phyloP scores from a whole-genome alignment of 2,329 filamentous ascomycete genomes.

The Aspergillus carbonarius region DNA sequence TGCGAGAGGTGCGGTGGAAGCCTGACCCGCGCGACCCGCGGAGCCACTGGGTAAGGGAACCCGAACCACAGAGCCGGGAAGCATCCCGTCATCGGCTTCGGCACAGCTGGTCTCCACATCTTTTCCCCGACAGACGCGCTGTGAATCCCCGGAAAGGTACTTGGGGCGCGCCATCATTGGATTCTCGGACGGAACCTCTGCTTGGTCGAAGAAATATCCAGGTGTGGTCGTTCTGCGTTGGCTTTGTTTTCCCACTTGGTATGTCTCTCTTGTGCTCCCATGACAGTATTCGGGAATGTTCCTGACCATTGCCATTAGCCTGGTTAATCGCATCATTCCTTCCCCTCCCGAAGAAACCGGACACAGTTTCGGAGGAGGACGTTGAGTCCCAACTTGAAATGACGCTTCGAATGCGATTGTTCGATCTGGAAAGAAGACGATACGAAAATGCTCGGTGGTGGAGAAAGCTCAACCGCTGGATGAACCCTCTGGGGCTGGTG shows the following conservation, averaged over 20 bases:
- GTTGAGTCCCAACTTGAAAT: conserved; percentile 40
- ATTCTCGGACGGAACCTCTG: conserved; percentile 62
- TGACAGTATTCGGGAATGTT: neutral
- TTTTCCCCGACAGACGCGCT: conserved; percentile 63
- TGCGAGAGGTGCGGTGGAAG: conserved; percentile 13
- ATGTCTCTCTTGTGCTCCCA: conserved; percentile 31
- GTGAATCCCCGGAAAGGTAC: conserved; percentile 55
- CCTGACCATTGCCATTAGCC: conserved; percentile 46
- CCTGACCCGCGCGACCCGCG: conserved; percentile 43
- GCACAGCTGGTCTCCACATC: conserved; percentile 72
- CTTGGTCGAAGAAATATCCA: conserved; percentile 71
- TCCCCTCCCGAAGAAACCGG: conserved; percentile 63
- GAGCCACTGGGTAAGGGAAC: conserved; percentile 41
- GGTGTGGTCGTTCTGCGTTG: conserved; percentile 70
- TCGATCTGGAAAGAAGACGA: conserved; percentile 48
- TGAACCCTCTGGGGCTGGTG: conserved; percentile 57
- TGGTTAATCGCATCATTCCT: conserved; percentile 80
- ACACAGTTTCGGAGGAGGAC: conserved; percentile 53
- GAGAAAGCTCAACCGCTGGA: conserved; percentile 62
- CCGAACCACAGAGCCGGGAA: conserved; percentile 24
- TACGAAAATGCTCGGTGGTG: conserved; percentile 64
- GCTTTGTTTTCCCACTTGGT: conserved; percentile 76
- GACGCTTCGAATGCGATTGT: conserved; percentile 46
- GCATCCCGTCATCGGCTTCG: conserved; percentile 49
- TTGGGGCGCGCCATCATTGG: conserved; percentile 72